Evolutionary conservation across 225 moss, liverwort and hornwort species (phyloP).

Genomic region (Anthoceros angustus): DNA sequence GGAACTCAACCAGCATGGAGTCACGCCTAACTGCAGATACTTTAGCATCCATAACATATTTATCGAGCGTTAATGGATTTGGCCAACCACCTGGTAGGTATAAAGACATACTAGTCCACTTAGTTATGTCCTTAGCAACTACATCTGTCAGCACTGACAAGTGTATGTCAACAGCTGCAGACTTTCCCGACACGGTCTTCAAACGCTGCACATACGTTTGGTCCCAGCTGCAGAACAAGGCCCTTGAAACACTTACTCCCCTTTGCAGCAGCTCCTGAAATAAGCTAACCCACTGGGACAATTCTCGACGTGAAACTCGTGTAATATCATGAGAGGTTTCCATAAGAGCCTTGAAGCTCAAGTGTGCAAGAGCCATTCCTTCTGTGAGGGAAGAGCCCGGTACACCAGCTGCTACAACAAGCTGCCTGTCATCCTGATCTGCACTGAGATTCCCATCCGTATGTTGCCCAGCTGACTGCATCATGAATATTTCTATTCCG

Average conservation of each 20-base stretch:
- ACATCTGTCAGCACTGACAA: constrained; percentile 28
- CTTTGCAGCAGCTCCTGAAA: constrained; percentile 74
- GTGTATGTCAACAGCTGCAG: constrained; percentile 47
- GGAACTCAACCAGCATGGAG: constrained; percentile 46
- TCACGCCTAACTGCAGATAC: constrained; percentile 58
- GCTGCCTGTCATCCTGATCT: constrained; percentile 41
- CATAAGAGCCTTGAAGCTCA: constrained; percentile 35
- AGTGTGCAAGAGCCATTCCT: constrained; percentile 64
- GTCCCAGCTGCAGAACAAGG: constrained; percentile 81
- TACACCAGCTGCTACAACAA: constrained; percentile 58
- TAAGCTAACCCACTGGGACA: constrained; percentile 75
- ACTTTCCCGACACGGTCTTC: constrained; percentile 36
- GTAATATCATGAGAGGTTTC: constrained; percentile 35
- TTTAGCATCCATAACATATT: constrained; percentile 38
- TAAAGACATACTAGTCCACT: constrained; percentile 31
- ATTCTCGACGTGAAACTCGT: constrained; percentile 51
- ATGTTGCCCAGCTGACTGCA: constrained; percentile 47
- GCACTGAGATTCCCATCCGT: constrained; percentile 19
- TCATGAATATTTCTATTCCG: constrained; percentile 79
- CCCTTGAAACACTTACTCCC: constrained; percentile 53
- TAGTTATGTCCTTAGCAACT: constrained; percentile 21
- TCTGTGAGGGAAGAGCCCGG: constrained; percentile 47
- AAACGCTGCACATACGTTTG: constrained; percentile 70
- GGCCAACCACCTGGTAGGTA: constrained; percentile 90
- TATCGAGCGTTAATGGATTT: constrained; percentile 33